Evolutionary conservation across 768 basidiomycete species (phyloP), one percentile per base, ranked within the genome.

Genomic region (Termitomyces sp.): DNA sequence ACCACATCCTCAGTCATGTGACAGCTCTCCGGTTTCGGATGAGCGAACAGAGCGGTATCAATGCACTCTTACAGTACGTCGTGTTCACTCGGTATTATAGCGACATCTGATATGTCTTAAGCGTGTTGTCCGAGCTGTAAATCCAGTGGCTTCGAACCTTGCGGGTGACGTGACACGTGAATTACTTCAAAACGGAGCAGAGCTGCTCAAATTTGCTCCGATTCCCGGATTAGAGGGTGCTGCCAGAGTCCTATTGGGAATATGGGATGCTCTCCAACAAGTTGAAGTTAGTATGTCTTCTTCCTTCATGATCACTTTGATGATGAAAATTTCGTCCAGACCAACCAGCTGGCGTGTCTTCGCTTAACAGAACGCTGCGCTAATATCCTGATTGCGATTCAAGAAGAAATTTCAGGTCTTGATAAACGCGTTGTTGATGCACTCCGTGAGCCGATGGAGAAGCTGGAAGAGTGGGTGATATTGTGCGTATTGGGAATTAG

Each of bases 281-380:
- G 81, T 87, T 19, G 84, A 86, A 50, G 86, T 88, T 59, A 65
- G 83, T 10, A 5, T 6, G 9, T n/a, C 43, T 28, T 26, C 6
- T 17, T 26, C 5, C 17, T 28, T 40, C 17, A n/a, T 9, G 17
- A 28, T 8, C 3, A 3, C 17, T 17, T 40, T 40, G 42, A 46
- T 38, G 15, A 37, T 44, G 10, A 51, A 41, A 11, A 2, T 42
- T 2, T 38, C 59, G 14, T 28, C 31, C 60, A 91, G 88, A 79
- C 79, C 59, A 89, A 91, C 60, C 77, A 84, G 30, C 70, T 84
- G n/a, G 79, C 80, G 0, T 87, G 85, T 62, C 74, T 91, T 33
- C 84, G 86, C 11, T 74, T 91, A 3, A 85, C 85, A 0, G 84
- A 88, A 63, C 82, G 86, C 35, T 89, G 87, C 59, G 88, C 88